Evolutionary conservation across 2,329 filamentous ascomycete species (phyloP).

Genomic region (Penicillium sp.): DNA sequence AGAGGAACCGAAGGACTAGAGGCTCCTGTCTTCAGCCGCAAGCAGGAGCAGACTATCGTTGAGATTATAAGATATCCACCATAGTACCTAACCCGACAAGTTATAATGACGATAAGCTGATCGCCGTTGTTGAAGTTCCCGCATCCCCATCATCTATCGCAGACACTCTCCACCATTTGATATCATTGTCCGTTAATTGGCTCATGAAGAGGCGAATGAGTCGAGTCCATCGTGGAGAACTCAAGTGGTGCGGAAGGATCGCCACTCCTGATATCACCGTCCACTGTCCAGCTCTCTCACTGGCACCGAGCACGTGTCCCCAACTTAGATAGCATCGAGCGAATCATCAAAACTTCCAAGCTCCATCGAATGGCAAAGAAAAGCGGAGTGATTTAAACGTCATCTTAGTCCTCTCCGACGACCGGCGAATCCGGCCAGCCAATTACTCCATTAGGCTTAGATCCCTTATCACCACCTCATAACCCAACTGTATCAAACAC

Average conservation of each 20-base stretch:
- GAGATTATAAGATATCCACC: too few species aligned
- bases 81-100: too few species aligned
- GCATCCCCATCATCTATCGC: neutral
- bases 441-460: constrained; percentile 17
- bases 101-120: neutral
- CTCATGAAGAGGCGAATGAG: constrained; percentile 11
- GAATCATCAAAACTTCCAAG: neutral
- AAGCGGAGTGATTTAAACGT: neutral
- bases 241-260: constrained; percentile 11
- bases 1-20: too few species aligned
- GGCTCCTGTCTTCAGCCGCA: too few species aligned
- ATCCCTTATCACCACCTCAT: constrained; percentile 10
- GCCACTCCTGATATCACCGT: constrained; percentile 16
- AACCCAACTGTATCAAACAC: too few species aligned
- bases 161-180: constrained; percentile 19
- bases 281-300: constrained; percentile 8
- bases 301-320: constrained; percentile 1
- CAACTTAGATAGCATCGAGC: neutral
- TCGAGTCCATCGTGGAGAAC: constrained; percentile 21
- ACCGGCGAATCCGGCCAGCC: constrained; percentile 20
- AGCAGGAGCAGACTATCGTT: too few species aligned
- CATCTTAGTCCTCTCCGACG: constrained; percentile 24
- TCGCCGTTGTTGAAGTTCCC: neutral
- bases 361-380: neutral
- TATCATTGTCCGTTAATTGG: constrained; percentile 24